Evolutionary conservation across 495 filamentous ascomycete species (phyloP), one percentile per base, ranked within the genome.

Genomic region (Lasiosphaeria ovina): DNA sequence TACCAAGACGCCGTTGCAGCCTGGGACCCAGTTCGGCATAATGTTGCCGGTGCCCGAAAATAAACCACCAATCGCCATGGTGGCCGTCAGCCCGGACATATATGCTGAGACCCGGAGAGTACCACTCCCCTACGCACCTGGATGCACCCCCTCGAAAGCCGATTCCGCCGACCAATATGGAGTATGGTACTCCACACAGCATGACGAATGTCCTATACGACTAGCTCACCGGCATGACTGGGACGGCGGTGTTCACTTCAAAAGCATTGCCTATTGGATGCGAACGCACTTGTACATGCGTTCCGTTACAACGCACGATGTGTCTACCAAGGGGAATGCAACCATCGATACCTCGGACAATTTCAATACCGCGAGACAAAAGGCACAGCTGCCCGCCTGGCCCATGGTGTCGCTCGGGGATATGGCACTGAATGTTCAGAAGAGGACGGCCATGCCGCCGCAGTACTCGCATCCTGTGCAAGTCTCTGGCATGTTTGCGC

Each of bases 131-230:
- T 47, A 47, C 44, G 44, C 51, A 54, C 51, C 51, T 12, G 35
- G 51, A 31, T 11, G 14, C 6, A 54, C 34, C 6, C 34, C 32
- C 8, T 4, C 14, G 6, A 31, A 14, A 16, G n/a, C 14, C 4
- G 4, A n/a, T 0, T 31, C 11, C 33, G 31, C 16, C 6, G 51
- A 54, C 6, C 6, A n/a, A 36, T 4, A n/a, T 36, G 51, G 51
- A 10, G 33, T 54, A 1, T 54, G 51, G 51, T 54, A 54, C 35
- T 8, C 6, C 10, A 11, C 8, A 4, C 14, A 38, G 5, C 51
- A 54, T n/a, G 51, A 54, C 51, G 33, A 35, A 3, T 54, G 51
- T 16, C 35, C 51, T 8, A n/a, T 54, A 5, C 34, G n/a, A 12
- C 4, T 4, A 7, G 6, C 7, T 36, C 51, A 54, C 35, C 51